phyloP scores from a whole-genome alignment of 768 basidiomycete genomes.

The Pilatotrama ljubarskyi region DNA sequence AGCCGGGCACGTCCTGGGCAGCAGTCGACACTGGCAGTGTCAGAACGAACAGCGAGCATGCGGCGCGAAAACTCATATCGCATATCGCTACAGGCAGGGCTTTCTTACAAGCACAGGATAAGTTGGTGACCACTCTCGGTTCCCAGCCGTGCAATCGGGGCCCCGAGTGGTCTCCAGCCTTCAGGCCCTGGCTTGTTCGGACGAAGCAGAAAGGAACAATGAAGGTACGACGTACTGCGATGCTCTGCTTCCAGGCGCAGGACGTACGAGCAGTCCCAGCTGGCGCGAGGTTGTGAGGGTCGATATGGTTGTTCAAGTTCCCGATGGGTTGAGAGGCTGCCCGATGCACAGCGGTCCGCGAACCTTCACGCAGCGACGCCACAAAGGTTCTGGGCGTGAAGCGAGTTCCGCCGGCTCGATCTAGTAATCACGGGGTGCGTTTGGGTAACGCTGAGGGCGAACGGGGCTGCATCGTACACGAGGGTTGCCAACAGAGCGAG shows the following conservation, averaged over 20 bases:
- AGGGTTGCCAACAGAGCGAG: constrained; percentile 2
- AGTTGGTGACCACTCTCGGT: neutral
- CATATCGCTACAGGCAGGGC: neutral
- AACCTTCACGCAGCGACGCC: constrained; percentile 6
- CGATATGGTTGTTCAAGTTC: neutral
- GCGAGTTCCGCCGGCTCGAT: neutral
- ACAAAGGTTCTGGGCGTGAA: constrained; percentile 10
- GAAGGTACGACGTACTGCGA: constrained; percentile 9
- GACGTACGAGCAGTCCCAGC: neutral
- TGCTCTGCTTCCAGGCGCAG: neutral
- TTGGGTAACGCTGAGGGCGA: constrained; percentile 8
- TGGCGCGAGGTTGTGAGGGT: neutral
- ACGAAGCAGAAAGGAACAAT: neutral
- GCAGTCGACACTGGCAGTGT: neutral
- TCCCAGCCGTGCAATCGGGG: constrained; percentile 6
- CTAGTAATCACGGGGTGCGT: neutral
- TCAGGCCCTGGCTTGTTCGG: constrained; percentile 5
- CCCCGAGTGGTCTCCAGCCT: neutral
- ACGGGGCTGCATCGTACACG: neutral
- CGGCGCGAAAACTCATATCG: neutral
- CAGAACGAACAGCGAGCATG: neutral
- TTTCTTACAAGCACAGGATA: neutral
- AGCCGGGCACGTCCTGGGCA: neutral
- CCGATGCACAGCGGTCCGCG: constrained; percentile 9
- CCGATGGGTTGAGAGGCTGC: neutral